phyloP scores from a whole-genome alignment of 1,284 basidiomycete genomes.

The Malassezia globosa region DNA sequence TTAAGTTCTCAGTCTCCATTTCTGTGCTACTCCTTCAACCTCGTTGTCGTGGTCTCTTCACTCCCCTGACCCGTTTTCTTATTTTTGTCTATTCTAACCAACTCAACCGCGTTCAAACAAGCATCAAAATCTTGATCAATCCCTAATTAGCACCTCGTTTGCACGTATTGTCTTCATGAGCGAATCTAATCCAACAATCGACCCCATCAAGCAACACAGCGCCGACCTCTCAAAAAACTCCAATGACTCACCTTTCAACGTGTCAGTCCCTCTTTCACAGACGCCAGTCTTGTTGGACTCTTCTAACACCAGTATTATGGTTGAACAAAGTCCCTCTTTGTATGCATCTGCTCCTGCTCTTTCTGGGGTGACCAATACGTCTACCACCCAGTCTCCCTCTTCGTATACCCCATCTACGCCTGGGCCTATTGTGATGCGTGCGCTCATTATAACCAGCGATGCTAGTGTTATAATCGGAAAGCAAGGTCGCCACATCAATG shows the following conservation, averaged over 20 bases:
- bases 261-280: not conserved
- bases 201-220: not conserved
- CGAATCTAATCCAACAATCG: conserved; percentile 1
- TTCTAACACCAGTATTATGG: not conserved
- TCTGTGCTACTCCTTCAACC: not conserved
- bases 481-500: conserved; percentile 89
- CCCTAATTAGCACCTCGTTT: no score
- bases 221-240: no score
- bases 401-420: conserved; percentile 17
- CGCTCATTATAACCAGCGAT: conserved; percentile 92
- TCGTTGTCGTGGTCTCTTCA: not conserved
- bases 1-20: not conserved
- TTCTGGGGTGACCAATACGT: not conserved
- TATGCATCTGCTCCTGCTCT: not conserved
- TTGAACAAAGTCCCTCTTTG: not conserved
- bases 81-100: not conserved
- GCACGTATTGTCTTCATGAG: not conserved
- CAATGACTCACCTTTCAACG: not conserved
- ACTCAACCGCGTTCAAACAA: not conserved
- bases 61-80: not conserved
- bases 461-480: conserved; percentile 99
- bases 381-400: not conserved
- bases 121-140: no score
- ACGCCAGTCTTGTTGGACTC: not conserved
- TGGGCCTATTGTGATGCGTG: conserved; percentile 41